phyloP scores from a whole-genome alignment of 2,329 filamentous ascomycete species.

The Ceratocystiopsis minuta region DNA sequence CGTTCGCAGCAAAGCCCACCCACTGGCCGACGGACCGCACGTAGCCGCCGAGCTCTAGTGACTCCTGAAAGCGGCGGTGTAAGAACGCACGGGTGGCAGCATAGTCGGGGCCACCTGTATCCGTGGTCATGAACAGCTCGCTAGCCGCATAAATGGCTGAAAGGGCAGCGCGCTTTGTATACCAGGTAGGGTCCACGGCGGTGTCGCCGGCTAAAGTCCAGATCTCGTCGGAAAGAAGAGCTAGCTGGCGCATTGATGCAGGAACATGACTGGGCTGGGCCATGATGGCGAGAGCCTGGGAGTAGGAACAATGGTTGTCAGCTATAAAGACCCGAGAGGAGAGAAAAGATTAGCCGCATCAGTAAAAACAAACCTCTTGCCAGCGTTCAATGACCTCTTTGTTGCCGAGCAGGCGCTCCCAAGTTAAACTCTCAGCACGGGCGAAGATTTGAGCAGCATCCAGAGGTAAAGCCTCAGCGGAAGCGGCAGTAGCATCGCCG shows the following conservation, averaged over 20 bases:
- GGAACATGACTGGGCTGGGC: slow-evolving; percentile 65
- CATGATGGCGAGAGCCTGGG: slow-evolving; percentile 73
- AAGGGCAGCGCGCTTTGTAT: slow-evolving; percentile 42
- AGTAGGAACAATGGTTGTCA: not conserved
- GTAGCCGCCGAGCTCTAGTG: slow-evolving; percentile 41
- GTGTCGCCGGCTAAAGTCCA: slow-evolving; percentile 71
- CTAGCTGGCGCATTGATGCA: slow-evolving; percentile 59
- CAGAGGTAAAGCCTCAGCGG: not conserved
- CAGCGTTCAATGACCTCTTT: slow-evolving; percentile 53
- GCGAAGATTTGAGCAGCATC: slow-evolving; percentile 27
- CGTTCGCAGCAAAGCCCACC: slow-evolving; percentile 63
- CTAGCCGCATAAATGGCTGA: slow-evolving; percentile 48
- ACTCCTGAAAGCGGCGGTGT: slow-evolving; percentile 54
- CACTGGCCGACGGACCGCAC: slow-evolving; percentile 53
- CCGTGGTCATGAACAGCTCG: slow-evolving; percentile 90
- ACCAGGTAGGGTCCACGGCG: slow-evolving; percentile 76
- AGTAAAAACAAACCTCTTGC: slow-evolving; percentile 50
- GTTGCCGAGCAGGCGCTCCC: slow-evolving; percentile 65
- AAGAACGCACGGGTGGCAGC: slow-evolving; percentile 65
- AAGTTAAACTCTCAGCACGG: slow-evolving; percentile 53
- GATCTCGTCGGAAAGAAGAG: slow-evolving; percentile 76
- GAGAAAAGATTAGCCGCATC: no score
- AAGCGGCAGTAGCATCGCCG: slow-evolving; percentile 8
- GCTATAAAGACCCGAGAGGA: no score
- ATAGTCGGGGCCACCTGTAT: slow-evolving; percentile 49